phyloP scores from a whole-genome alignment of 2,329 filamentous ascomycete genomes.

The Apiospora sp. region DNA sequence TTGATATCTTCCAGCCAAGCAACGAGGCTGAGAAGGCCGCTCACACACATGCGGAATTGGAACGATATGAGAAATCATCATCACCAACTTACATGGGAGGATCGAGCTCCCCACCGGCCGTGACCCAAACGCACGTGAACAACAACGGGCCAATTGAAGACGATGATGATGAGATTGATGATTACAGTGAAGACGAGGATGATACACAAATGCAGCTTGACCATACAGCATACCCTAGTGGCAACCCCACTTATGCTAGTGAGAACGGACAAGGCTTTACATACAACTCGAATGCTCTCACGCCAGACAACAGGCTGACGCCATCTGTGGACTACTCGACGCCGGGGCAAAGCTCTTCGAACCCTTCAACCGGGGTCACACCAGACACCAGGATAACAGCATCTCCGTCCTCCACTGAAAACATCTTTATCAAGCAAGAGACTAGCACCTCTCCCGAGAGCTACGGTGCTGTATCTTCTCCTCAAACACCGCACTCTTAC shows the following conservation, averaged over 20 bases:
- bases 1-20: conserved; percentile 43
- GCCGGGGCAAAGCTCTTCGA: conserved; percentile 25
- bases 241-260: conserved; percentile 41
- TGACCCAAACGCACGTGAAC: background rate
- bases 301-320: background rate
- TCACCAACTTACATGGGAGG: conserved; percentile 33
- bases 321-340: conserved; percentile 26
- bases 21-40: conserved; percentile 43
- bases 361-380: conserved; percentile 41
- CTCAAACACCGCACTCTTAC: conserved; percentile 31
- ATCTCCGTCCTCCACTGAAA: conserved; percentile 41
- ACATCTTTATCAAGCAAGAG: conserved; percentile 34
- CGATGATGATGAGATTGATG: background rate
- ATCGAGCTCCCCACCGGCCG: background rate
- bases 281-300: conserved; percentile 24
- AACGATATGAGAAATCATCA: conserved; percentile 40
- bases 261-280: conserved; percentile 42
- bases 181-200: conserved; percentile 37
- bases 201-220: conserved; percentile 4
- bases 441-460: conserved; percentile 39
- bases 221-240: conserved; percentile 31
- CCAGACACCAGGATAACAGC: conserved; percentile 42
- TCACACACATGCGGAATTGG: conserved; percentile 41
- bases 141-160: background rate
- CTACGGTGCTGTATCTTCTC: conserved; percentile 33